Conservation (phyloP, 1,284 basidiomycete species). For the Ceratobasidium theobromae region DNA sequence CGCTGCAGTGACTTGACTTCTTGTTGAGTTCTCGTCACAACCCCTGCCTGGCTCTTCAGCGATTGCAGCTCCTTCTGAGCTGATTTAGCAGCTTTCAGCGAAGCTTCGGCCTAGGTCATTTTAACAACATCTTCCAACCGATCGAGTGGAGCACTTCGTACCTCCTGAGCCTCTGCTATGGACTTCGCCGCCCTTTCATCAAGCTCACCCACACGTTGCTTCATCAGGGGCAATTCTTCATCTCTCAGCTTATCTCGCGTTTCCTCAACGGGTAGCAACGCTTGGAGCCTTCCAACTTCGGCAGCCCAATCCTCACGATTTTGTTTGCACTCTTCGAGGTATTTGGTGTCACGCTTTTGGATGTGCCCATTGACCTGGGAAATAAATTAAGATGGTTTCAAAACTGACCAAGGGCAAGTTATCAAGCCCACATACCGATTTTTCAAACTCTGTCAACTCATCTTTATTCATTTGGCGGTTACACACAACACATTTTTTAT, state of each 20-base stretch:
- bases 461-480: conserved; percentile 64
- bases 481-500: conserved; percentile 77
- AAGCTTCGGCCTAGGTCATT: conserved; percentile 36
- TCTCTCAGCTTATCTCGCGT: conserved; percentile 56
- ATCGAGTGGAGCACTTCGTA: conserved; percentile 39
- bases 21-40: conserved; percentile 61
- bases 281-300: conserved; percentile 61
- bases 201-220: conserved; percentile 62
- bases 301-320: conserved; percentile 59
- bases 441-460: conserved; percentile 67
- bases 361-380: conserved; percentile 41
- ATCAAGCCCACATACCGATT: conserved; percentile 54
- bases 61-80: conserved; percentile 58
- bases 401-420: neutral
- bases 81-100: conserved; percentile 42
- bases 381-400: neutral
- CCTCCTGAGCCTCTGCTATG: conserved; percentile 59
- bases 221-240: conserved; percentile 66
- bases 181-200: conserved; percentile 56
- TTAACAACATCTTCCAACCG: neutral
- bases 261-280: conserved; percentile 57
- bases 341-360: conserved; percentile 23
- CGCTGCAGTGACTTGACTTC: conserved; percentile 66
- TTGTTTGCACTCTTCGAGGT: conserved; percentile 49
- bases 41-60: conserved; percentile 65